Base-by-base conservation (phyloP, 768 basidiomycete species). In the Pisolithus albus region DNA sequence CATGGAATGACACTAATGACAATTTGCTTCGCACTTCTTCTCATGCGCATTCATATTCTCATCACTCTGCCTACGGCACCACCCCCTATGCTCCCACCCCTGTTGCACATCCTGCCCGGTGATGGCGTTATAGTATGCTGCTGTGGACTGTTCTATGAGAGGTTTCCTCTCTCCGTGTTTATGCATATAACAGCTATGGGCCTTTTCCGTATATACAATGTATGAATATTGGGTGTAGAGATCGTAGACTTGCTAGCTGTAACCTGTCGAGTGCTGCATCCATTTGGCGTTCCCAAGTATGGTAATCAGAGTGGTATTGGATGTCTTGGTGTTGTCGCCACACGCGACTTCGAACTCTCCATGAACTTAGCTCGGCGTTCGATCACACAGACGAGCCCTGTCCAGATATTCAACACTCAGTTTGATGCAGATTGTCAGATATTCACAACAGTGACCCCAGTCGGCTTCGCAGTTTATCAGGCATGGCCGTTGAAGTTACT, bases 311-410 rank as follows among this genome's bases (percentile, higher is more conserved):
- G 11, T 34, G 34, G 34, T 15, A 34, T 13, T 15, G 34, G 30
- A 9, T 32, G 30, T 32, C 3, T 11, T 32, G 2, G 13, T 15
- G 34, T 13, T 34, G 34, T 5, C 34, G 13, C 34, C 34, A 34
- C 34, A 4, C 46, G 16, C 36, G 50, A 54, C 43, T 39, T 55
- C 52, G 46, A 49, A 54, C 61, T 55, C 52, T 50, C 72, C 72
- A 92, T 92, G 89, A 90, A 92, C 76, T 75, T 92, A 63, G 88
- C 83, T 60, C 82, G 90, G 62, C 86, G 89, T 66, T 83, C 84
- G 36, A 90, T 92, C 71, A 81, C 84, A 54, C 72, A 88, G 21
- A 85, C 88, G 37, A 76, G 72, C 52, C 88, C 88, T 2, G 76
- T 88, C 50, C 80, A 83, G 60, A 80, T 92, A 60, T 75, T 84